Evolutionary conservation across 805 yeast genomes (phyloP).

Genomic region (Saturnispora saitoi): DNA sequence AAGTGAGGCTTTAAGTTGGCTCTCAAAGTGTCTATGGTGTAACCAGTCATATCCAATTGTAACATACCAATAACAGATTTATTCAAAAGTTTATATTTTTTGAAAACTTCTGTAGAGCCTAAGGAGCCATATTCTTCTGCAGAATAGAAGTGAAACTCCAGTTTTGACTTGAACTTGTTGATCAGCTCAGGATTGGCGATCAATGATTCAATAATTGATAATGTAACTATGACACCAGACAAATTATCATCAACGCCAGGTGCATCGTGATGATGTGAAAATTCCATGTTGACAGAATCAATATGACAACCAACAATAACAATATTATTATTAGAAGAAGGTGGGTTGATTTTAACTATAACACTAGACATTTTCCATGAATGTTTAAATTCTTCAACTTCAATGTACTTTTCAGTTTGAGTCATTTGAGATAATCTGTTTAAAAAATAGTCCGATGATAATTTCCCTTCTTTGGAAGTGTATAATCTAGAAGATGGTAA

Average conservation of each 20-base stretch:
- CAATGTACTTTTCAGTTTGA: slow-evolving; percentile 19
- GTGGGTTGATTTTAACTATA: slow-evolving; percentile 46
- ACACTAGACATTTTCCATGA: slow-evolving; percentile 74
- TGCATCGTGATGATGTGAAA: slow-evolving; percentile 44
- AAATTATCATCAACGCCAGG: slow-evolving; percentile 98
- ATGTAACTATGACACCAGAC: slow-evolving; percentile 70
- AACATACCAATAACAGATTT: slow-evolving; percentile 68
- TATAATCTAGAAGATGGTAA: slow-evolving; percentile 57
- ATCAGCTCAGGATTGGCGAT: slow-evolving; percentile 17
- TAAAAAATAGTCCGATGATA: slow-evolving; percentile 64
- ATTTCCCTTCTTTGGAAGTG: slow-evolving; percentile 59
- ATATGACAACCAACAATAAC: slow-evolving; percentile 86
- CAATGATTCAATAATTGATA: slow-evolving; percentile 42
- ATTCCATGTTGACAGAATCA: slow-evolving; percentile 68
- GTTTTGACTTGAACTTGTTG: slow-evolving; percentile 40
- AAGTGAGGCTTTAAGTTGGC: slow-evolving; percentile 51
- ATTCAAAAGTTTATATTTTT: slow-evolving; percentile 37
- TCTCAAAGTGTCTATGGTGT: slow-evolving; percentile 42
- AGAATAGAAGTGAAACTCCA: slow-evolving; percentile 90
- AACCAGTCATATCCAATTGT: slow-evolving; percentile 95
- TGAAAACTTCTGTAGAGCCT: slow-evolving; percentile 77
- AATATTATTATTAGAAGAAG: slow-evolving; percentile 25
- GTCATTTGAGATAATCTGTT: slow-evolving; percentile 32
- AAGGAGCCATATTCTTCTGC: slow-evolving; percentile 91
- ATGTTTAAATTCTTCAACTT: slow-evolving; percentile 49